phyloP scores from a whole-genome alignment of 345 rosid species.

The Carallia brachiata region DNA sequence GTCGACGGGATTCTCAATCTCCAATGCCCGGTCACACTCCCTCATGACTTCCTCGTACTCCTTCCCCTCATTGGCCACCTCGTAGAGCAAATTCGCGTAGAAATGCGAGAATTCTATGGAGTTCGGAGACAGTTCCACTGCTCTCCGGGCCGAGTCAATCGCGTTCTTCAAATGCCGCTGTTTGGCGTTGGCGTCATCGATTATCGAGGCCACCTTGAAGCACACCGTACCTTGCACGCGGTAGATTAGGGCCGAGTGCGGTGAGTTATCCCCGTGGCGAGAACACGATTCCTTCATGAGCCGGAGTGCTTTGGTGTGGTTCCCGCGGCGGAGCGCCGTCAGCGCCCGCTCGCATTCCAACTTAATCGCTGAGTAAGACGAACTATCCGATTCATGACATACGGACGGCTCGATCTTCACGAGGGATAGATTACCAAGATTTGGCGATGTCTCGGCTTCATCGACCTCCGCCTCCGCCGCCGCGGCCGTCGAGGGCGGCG shows the following conservation, averaged over 20 bases:
- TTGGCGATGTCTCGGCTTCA: conserved; percentile 16
- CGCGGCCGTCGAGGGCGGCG: conserved; percentile 25
- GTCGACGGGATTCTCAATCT: conserved; percentile 70
- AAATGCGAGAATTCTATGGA: conserved; percentile 82
- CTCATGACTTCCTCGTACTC: conserved; percentile 79
- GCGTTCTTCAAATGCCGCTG: conserved; percentile 65
- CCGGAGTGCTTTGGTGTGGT: conserved; percentile 76
- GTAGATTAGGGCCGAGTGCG: conserved; percentile 52
- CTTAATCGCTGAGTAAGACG: conserved; percentile 49
- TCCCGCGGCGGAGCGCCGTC: conserved; percentile 70
- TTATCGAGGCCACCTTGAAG: conserved; percentile 66
- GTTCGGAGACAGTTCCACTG: conserved; percentile 66
- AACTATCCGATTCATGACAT: conserved; percentile 20
- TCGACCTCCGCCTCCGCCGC: conserved; percentile 19
- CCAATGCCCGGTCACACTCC: conserved; percentile 83
- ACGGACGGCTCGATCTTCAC: conserved; percentile 34
- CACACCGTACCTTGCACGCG: conserved; percentile 80
- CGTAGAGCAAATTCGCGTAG: conserved; percentile 79
- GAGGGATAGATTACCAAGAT: conserved; percentile 13
- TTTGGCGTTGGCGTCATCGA: conserved; percentile 67
- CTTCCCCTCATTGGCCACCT: conserved; percentile 69
- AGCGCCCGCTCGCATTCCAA: conserved; percentile 79
- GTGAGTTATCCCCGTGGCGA: conserved; percentile 44
- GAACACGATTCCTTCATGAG: conserved; percentile 70
- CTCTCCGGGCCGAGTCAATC: conserved; percentile 63